A percentile compares a stretch with the other conserved stretches of the same genome.
Evolutionary conservation across 2,329 filamentous ascomycete genomes (phyloP).

Genomic region (Ascochyta fabae): DNA sequence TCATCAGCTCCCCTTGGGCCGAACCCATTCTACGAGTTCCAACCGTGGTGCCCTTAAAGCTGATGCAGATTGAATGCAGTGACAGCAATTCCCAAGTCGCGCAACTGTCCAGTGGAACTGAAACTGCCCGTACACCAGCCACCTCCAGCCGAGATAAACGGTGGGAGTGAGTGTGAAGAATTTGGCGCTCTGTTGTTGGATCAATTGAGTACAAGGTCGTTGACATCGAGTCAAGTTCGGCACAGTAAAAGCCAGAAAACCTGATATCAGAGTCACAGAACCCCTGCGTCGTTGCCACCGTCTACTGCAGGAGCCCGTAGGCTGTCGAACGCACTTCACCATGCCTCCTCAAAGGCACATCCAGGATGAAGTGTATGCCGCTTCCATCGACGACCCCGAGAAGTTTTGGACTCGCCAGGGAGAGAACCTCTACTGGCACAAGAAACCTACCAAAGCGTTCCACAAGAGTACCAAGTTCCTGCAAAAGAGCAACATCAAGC

Average conservation of each 20-base stretch:
- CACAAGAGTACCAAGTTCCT: conserved; percentile 68
- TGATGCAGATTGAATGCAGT: background rate
- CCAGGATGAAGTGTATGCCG: conserved; percentile 59
- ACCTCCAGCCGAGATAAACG: background rate
- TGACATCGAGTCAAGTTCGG: background rate
- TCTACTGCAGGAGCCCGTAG: background rate
- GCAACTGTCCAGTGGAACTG: background rate
- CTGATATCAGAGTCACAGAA: background rate
- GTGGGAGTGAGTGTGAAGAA: background rate
- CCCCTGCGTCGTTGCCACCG: background rate
- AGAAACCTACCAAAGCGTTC: conserved; percentile 70
- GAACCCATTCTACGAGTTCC: conserved; percentile 4
- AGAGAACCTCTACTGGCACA: conserved; percentile 80
- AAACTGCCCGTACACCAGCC: background rate
- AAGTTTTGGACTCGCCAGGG: conserved; percentile 80
- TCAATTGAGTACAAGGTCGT: background rate
- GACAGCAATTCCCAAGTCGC: background rate
- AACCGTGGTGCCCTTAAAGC: background rate
- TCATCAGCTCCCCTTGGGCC: conserved; percentile 23
- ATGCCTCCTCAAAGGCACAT: conserved; percentile 29
- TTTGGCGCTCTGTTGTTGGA: background rate
- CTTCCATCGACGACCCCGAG: conserved; percentile 72
- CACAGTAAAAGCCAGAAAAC: background rate
- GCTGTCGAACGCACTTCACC: background rate
- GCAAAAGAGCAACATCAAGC: conserved; percentile 62